These are phyloP conservation scores for Eucalyptus tenuipes DNA, from an alignment of 345 rosid genomes.

Conservation along the genomic window DNA sequence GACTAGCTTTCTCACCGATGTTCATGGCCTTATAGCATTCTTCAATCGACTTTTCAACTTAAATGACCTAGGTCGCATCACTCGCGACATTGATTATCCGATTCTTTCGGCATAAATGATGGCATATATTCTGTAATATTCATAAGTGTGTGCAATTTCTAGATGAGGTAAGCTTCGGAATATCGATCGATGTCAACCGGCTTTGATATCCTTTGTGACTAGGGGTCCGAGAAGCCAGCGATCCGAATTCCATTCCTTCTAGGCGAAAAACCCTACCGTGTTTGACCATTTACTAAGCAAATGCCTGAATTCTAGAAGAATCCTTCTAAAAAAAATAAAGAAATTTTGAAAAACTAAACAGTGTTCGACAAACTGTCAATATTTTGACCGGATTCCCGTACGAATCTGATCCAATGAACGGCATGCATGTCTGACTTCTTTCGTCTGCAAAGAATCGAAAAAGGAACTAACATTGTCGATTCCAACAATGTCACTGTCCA, in stretches of 20 bases:
- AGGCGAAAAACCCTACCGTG: background rate
- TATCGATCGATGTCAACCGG: background rate
- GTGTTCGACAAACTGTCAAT: background rate
- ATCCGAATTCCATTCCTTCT: background rate
- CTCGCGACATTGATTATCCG: rapidly evolving
- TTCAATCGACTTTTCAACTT: background rate
- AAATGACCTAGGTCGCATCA: background rate
- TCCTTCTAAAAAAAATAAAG: background rate
- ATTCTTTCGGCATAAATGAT: background rate
- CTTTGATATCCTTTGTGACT: background rate
- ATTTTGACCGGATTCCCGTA: background rate
- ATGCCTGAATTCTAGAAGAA: background rate
- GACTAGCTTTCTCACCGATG: background rate
- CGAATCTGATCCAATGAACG: background rate
- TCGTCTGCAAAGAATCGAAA: background rate
- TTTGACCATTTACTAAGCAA: background rate
- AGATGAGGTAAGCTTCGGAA: background rate
- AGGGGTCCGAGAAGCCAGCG: background rate
- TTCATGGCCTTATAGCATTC: background rate
- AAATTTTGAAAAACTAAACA: background rate
- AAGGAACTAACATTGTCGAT: background rate
- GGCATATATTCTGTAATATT: background rate
- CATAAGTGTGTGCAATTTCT: background rate
- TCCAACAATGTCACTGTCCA: background rate
- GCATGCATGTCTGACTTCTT: background rate